Evolutionary conservation across 2,329 filamentous ascomycete species (phyloP).

Genomic region (Fusarium tupiense): DNA sequence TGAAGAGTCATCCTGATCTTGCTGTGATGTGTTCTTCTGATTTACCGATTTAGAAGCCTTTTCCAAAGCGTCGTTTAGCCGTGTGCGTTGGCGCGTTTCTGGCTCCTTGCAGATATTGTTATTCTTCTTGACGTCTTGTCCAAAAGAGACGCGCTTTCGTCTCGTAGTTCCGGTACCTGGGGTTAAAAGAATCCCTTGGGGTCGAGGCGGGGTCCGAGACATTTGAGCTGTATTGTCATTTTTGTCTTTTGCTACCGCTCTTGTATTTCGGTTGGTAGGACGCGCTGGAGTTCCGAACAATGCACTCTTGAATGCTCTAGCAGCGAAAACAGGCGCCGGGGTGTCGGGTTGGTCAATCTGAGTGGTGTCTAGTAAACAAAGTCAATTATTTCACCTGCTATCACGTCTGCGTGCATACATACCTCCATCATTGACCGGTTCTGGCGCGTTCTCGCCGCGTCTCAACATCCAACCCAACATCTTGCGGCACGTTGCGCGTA

Average conservation of each 20-base stretch:
- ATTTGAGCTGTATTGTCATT: conserved; percentile 39
- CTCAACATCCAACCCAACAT: conserved; percentile 72
- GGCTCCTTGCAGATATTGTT: conserved; percentile 44
- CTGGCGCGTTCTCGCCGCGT: conserved; percentile 53
- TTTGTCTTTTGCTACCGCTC: conserved; percentile 36
- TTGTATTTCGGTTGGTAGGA: conserved; percentile 46
- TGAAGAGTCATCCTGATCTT: conserved; percentile 35
- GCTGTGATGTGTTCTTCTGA: conserved; percentile 8
- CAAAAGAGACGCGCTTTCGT: conserved; percentile 73
- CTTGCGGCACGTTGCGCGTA: conserved; percentile 16
- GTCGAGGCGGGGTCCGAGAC: conserved; percentile 60
- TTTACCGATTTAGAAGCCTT: conserved; percentile 33
- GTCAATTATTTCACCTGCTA: neutral
- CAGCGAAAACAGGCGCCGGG: conserved; percentile 73
- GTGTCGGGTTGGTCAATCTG: conserved; percentile 70
- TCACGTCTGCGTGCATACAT: conserved; percentile 8
- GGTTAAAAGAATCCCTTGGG: conserved; percentile 69
- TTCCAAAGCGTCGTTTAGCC: conserved; percentile 58
- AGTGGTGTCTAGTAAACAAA: conserved; percentile 49
- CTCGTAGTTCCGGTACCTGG: conserved; percentile 69
- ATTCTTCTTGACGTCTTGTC: conserved; percentile 62
- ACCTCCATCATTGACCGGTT: conserved; percentile 46
- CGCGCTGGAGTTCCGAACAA: conserved; percentile 68
- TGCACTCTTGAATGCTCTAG: conserved; percentile 70
- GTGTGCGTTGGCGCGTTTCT: conserved; percentile 50